Base-by-base conservation (phyloP, 306 rosid genomes). In the Medicago arabica region DNA sequence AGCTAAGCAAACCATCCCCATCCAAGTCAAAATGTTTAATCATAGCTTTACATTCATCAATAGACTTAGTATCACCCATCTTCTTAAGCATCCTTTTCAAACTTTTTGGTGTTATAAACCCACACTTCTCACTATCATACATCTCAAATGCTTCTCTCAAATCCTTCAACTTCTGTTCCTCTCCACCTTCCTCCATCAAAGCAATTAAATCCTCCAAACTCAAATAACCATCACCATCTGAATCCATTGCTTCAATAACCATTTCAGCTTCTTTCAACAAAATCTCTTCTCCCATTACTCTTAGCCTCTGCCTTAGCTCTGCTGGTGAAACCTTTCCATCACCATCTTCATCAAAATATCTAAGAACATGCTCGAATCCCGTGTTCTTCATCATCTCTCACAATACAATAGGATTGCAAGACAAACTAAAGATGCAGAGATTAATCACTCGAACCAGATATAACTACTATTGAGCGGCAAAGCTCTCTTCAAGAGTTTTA, bases 141-240 rank as follows among this genome's bases (percentile, higher is more conserved):
- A 91, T 41, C 19, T 74, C 80, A 66, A 93, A 91, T 11, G 91
- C 96, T 49, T 69, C 88, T 57, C 13, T 17, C 75, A 94, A 82
- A 15, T 87, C 97, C 76, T 77, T 85, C 81, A 86, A 38, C 81
- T 84, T 92, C 72, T 88, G 90, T 23, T 95, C 94, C 78, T 92
- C 96, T 51, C 83, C 90, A 0, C 80, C 91, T 2, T n/a, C 63
- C 4, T 89, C 90, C 91, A 87, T 74, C 31, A 91, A 18, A 23
- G 77, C 62, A 14, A 84, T 39, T 7, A 94, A 57, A 70, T 94
- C 97, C 34, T 88, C 87, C 81, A 85, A 77, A 25, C 84, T 80
- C 75, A 94, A 75, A 69, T 89, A 49, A 12, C 97, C 98, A 25
- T 91, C 98, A 5, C 97, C 97, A 34, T 94, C 97, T 0, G 91